A percentile compares a stretch with the other conserved stretches of the same genome.
Evolutionary conservation across 2,329 filamentous ascomycete genomes (phyloP).

Genomic region (Paracamarosporium sp.): DNA sequence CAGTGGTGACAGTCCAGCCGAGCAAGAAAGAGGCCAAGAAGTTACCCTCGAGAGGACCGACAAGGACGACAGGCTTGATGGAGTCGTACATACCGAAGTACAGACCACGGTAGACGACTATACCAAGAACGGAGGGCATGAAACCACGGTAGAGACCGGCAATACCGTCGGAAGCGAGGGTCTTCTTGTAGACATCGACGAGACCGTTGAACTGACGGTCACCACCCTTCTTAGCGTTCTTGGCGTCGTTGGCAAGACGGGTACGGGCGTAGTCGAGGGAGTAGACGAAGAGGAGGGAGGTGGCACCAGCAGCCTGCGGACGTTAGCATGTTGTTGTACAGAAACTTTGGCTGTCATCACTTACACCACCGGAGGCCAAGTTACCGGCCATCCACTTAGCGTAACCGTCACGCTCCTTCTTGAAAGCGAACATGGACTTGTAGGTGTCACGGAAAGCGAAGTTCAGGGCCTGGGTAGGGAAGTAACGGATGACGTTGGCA

Average conservation of each 20-base stretch:
- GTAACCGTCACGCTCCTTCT: slow-evolving; percentile 99
- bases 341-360: slow-evolving; percentile 47
- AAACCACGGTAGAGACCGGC: slow-evolving; percentile 99
- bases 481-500: slow-evolving; percentile 99
- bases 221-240: slow-evolving; percentile 96
- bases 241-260: slow-evolving; percentile 99
- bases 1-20: slow-evolving; percentile 99
- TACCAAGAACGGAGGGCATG: slow-evolving; percentile 98
- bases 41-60: slow-evolving; percentile 91
- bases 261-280: slow-evolving; percentile 99
- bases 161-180: slow-evolving; percentile 96
- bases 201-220: slow-evolving; percentile 99
- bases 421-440: slow-evolving; percentile 99
- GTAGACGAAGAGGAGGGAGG: slow-evolving; percentile 99
- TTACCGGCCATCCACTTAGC: slow-evolving; percentile 99
- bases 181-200: slow-evolving; percentile 99
- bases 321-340: slow-evolving; percentile 17
- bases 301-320: slow-evolving; percentile 89
- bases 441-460: slow-evolving; percentile 99
- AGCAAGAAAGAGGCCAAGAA: slow-evolving; percentile 99
- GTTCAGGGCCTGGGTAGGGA: slow-evolving; percentile 99
- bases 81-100: slow-evolving; percentile 99
- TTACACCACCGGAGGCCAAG: slow-evolving; percentile 99
- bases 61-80: slow-evolving; percentile 97
- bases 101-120: slow-evolving; percentile 99